Base-by-base conservation (phyloP, 345 rosid species). In the Syzygium grande region DNA sequence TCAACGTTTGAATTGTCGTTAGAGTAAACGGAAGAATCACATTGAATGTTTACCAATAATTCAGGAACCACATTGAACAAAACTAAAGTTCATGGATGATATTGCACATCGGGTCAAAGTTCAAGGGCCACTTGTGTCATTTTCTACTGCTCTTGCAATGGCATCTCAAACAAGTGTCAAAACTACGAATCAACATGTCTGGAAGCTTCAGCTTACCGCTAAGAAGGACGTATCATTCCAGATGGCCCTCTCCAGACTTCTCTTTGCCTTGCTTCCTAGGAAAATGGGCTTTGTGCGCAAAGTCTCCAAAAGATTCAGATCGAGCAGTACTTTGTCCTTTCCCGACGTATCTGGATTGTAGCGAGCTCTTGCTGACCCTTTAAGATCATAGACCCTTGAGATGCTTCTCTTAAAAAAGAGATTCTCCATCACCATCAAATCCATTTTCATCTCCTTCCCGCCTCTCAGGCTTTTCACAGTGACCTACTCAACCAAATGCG, bases 361-460 rank as follows among this genome's bases (percentile, higher is more conserved):
- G 11, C 99, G 92, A 30, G 97, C 94, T 86, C 99, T 92, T 5
- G 89, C 91, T 85, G 99, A 98, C 73, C 99, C 99, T 90, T 98
- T 98, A 25, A 96, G 98, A 87, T 98, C 99, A 84, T 98, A 98
- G 29, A 97, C 94, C 88, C 94, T 94, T 0, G 94, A 92, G 86
- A 98, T 94, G 52, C 77, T 94, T 92, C 99, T 94, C 84, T 91
- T 91, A 85, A 91, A 98, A 88, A 98, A 97, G 55, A 98, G 99
- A 90, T 98, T 98, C 94, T 96, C 99, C 99, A 98, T 98, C 88
- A 97, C 99, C 97, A 96, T 95, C 73, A 97, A 77, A 92, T 98
- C 98, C 96, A 97, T 95, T 91, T 97, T 98, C 38, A 89, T 95
- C 90, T 98, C 99, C 90, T 93, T 98, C 84, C 98, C 98, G 87